Base-by-base conservation (phyloP, 78 protist species). In the Creolimax fragrantissima region DNA sequence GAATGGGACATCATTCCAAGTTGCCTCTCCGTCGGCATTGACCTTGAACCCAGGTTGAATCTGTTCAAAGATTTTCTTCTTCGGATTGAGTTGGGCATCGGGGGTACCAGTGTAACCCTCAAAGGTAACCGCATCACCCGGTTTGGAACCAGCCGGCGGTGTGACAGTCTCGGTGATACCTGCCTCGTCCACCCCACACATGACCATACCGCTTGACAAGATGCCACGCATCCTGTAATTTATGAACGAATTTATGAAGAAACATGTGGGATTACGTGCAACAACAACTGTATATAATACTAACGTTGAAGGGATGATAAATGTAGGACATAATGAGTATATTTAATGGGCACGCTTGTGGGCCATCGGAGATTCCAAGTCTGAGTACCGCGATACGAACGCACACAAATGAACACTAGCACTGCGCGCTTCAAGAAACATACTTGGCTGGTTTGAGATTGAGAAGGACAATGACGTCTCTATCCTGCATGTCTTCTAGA, bases 401-500 rank as follows among this genome's bases (percentile, higher is more conserved):
- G 24, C 0, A 84, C 41, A 84, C 41, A 17, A 84, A 84, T 42
- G 24, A 84, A 84, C 11, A 17, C 11, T 24, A 84, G 45, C 45
- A 84, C 24, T 24, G 88, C 41, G 35, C 81, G 3, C 3, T 24
- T 43, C 93, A 83, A 17, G 41, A 83, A 6, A 11, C 86, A 35
- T 24, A 83, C 66, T 93, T 92, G 5, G 88, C 84, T 32, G 96
- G 95, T 83, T 95, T 93, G 44, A 95, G 84, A 67, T 95, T 95
- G 4, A 91, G 90, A 37, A 91, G 7, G 37, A 93, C 93, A 4
- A 94, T 74, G 32, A 95, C 96, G 5, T 3, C 17, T 11, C 58
- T 3, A 43, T 44, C 94, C 32, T 88, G 3, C 67, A 94, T 24
- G 47, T 93, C 84, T 24, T 92, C 94, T 2, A 67, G 5, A 1